Conservation (phyloP, 306 rosid genomes). For the Acacia confusa region DNA sequence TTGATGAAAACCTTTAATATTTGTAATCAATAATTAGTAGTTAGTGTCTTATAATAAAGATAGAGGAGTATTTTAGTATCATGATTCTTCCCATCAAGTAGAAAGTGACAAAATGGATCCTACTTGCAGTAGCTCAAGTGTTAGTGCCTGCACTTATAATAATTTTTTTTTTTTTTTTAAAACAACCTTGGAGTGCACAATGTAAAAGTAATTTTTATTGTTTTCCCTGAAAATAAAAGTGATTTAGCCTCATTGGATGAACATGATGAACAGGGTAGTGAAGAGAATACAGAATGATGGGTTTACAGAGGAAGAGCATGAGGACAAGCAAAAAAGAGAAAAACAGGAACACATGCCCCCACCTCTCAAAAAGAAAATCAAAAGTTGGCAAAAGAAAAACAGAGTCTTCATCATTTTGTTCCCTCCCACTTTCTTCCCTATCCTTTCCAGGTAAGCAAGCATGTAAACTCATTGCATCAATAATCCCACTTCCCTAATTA, state of each 20-base stretch:
- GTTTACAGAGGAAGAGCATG: conserved; percentile 28
- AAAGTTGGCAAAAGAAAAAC: conserved; percentile 31
- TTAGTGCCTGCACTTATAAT: no score
- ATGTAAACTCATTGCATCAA: conserved; percentile 3
- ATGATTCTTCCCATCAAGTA: no score
- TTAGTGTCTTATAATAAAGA: no score
- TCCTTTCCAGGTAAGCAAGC: conserved; percentile 52
- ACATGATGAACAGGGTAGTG: not conserved
- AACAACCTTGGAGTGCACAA: no score
- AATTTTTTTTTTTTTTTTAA: no score
- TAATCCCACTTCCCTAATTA: not conserved
- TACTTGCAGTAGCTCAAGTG: no score
- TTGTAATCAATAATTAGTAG: no score
- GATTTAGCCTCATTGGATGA: not conserved
- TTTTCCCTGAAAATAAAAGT: not conserved
- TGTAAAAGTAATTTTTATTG: not conserved
- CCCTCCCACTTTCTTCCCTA: conserved; percentile 39
- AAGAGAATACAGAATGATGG: conserved; percentile 11
- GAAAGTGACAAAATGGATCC: no score
- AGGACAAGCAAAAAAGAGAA: conserved; percentile 37
- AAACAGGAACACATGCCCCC: conserved; percentile 34
- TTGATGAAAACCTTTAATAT: no score
- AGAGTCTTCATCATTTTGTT: conserved; percentile 41
- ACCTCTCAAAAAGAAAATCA: conserved; percentile 31
- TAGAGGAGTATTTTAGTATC: no score